These are phyloP conservation scores for Mucor ambiguus DNA, from an alignment of 371 early-diverging fungal species.

Conservation along the genomic window DNA sequence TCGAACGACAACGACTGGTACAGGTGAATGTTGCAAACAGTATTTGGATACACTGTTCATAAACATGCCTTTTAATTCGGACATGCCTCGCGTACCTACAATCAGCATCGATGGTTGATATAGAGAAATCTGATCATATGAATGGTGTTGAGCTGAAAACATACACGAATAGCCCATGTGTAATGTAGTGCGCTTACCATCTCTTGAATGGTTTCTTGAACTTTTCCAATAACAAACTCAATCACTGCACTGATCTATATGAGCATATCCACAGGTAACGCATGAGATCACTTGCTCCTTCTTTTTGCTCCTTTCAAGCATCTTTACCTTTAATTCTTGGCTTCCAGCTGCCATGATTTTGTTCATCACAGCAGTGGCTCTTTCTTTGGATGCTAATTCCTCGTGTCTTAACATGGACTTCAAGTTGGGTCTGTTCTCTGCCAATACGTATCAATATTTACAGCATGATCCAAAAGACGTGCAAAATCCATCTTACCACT, in stretches of 20 bases:
- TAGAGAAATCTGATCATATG: slow-evolving; percentile 45
- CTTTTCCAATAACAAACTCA: slow-evolving; percentile 64
- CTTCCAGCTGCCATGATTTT: slow-evolving; percentile 44
- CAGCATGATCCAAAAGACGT: background rate
- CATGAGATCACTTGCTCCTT: background rate
- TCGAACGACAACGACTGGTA: slow-evolving; percentile 63
- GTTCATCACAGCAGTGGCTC: slow-evolving; percentile 52
- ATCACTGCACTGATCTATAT: slow-evolving; percentile 60
- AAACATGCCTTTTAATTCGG: slow-evolving; percentile 60
- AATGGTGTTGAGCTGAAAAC: background rate
- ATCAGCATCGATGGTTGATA: slow-evolving; percentile 65
- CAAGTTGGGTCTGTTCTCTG: slow-evolving; percentile 35
- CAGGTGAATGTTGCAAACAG: slow-evolving; percentile 60
- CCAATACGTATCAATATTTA: background rate
- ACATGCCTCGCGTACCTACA: slow-evolving; percentile 64
- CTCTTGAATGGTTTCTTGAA: slow-evolving; percentile 62
- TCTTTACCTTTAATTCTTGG: slow-evolving; percentile 36
- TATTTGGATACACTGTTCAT: slow-evolving; percentile 62
- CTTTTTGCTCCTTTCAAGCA: background rate
- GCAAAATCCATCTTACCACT: slow-evolving; percentile 26
- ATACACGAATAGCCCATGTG: too few relatives aligned
- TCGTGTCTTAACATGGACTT: slow-evolving; percentile 50
- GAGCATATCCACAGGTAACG: too few relatives aligned
- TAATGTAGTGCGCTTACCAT: slow-evolving; percentile 40
- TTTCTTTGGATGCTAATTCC: slow-evolving; percentile 49